Percentiles rank a stretch among this genome's conserved stretches.
These are phyloP conservation scores for Penicillium sp. DNA, from an alignment of 2,329 filamentous ascomycete species.

Conservation along the genomic window DNA sequence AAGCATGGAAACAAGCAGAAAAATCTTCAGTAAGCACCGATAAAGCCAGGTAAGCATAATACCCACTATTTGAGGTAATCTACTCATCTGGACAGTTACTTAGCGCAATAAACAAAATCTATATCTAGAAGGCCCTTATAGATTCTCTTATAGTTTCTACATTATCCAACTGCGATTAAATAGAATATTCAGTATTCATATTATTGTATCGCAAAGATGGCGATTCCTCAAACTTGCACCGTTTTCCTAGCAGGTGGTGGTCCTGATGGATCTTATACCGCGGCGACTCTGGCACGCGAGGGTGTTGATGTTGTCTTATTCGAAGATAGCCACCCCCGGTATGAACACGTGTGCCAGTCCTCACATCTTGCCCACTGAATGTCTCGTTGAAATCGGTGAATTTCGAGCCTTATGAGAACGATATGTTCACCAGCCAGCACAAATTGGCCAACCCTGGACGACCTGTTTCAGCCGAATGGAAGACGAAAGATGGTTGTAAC, in stretches of 20 bases:
- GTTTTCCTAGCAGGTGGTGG: slow-evolving; percentile 37
- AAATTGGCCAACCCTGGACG: slow-evolving; percentile 6
- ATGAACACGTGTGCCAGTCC: not conserved
- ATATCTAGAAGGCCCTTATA: not conserved
- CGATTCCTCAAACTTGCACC: not conserved
- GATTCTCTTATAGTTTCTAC: not conserved
- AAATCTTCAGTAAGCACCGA: not conserved
- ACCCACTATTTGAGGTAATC: not conserved
- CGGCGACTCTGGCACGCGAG: slow-evolving; percentile 46
- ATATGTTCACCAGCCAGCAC: not conserved
- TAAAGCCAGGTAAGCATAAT: not conserved
- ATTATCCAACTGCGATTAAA: not conserved
- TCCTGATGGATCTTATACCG: slow-evolving; percentile 48
- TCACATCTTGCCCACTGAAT: slow-evolving; percentile 8
- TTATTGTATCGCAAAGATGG: not conserved
- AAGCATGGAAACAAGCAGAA: not conserved
- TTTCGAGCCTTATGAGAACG: slow-evolving; percentile 4
- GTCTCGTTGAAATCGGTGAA: slow-evolving; percentile 32
- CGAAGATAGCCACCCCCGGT: slow-evolving; percentile 47
- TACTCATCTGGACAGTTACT: not conserved
- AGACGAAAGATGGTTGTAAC: slow-evolving; percentile 30
- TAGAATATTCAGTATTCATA: not conserved
- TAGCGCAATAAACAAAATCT: not conserved
- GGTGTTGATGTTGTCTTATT: slow-evolving; percentile 47
- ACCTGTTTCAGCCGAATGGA: slow-evolving; percentile 12